Conservation (phyloP, 31 red algal species). For the Pterothamnion heteromorphum region DNA sequence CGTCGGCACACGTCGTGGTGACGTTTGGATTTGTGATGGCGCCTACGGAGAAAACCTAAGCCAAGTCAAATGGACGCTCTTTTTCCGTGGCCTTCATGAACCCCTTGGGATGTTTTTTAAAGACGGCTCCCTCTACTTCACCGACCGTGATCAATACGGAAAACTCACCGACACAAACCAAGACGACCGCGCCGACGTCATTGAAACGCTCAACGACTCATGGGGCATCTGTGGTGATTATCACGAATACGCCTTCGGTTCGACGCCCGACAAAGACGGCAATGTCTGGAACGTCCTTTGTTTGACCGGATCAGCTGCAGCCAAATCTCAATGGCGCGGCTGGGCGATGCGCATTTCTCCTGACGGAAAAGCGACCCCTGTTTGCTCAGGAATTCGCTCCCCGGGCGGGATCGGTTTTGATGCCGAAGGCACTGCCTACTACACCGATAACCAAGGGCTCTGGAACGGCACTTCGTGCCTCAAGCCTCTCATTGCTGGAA, state of each 20-base stretch:
- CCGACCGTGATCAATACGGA: not conserved
- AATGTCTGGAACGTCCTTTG: not conserved
- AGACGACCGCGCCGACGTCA: not conserved
- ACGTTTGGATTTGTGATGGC: slow-evolving; percentile 28
- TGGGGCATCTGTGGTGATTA: slow-evolving; percentile 26
- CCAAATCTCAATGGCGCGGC: not conserved
- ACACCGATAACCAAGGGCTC: not conserved
- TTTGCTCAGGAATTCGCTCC: not conserved
- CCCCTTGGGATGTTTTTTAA: slow-evolving; percentile 32
- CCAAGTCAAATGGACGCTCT: slow-evolving; percentile 15
- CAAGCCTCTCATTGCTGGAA: not conserved
- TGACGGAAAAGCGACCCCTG: not conserved
- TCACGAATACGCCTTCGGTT: slow-evolving; percentile 36
- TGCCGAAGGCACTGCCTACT: not conserved
- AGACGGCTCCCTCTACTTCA: slow-evolving; percentile 25
- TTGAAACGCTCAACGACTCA: not conserved
- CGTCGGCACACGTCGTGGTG: not conserved
- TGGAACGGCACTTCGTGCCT: not conserved
- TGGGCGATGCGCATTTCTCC: not conserved
- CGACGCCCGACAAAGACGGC: slow-evolving; percentile 16
- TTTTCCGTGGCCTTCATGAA: not conserved
- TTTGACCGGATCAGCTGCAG: not conserved
- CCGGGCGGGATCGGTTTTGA: not conserved
- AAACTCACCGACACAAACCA: not conserved
- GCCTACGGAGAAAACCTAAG: slow-evolving; percentile 19